phyloP scores from a whole-genome alignment of 148 eudicot genomes.

The Rhododendron simsii region DNA sequence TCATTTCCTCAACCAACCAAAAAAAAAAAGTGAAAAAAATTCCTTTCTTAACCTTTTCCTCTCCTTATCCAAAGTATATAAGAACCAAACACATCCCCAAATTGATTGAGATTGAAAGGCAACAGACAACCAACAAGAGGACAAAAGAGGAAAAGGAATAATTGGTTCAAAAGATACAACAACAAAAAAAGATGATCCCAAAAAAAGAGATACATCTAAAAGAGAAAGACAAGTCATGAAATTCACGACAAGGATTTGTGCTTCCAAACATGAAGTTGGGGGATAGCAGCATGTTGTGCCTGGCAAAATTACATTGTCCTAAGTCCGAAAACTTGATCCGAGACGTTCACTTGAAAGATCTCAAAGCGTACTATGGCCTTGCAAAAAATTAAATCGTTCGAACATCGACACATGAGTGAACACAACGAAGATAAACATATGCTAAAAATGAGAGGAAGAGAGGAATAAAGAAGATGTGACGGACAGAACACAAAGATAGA shows the following conservation, averaged over 20 bases:
- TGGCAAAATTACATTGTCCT: no score
- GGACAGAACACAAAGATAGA: no score
- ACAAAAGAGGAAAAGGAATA: not conserved
- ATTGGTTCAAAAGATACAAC: not conserved
- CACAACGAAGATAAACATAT: no score
- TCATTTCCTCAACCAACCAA: not conserved
- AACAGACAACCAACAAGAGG: not conserved
- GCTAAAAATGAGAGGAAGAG: no score
- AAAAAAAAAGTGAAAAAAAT: not conserved
- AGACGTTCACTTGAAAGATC: no score
- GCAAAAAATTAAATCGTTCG: no score
- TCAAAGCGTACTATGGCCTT: no score
- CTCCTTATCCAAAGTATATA: no score
- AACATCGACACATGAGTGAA: no score
- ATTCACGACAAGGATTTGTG: not conserved
- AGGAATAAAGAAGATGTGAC: no score
- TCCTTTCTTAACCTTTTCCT: not conserved
- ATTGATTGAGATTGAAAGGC: not conserved
- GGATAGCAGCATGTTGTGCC: no score
- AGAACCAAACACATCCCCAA: not conserved
- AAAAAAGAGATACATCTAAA: not conserved
- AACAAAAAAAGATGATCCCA: not conserved
- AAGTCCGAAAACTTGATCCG: no score
- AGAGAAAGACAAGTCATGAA: not conserved
- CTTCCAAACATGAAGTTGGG: not conserved